phyloP scores from a whole-genome alignment of 2,329 filamentous ascomycete species.

The Trichoderma sp. region DNA sequence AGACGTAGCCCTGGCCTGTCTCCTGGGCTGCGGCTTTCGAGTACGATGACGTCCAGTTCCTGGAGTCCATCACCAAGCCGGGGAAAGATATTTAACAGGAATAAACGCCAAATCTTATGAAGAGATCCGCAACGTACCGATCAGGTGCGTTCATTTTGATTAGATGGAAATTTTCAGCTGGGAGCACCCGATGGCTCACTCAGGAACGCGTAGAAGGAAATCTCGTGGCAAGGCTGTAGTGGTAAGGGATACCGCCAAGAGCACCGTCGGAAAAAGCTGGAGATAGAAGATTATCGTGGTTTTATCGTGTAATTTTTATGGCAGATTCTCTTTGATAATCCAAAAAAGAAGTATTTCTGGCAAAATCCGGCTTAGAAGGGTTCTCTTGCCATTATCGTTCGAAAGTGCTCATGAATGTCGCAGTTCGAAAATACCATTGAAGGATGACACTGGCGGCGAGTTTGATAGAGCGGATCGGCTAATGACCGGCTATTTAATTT shows the following conservation, averaged over 20 bases:
- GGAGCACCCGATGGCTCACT: not conserved
- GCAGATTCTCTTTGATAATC: conserved; percentile 17
- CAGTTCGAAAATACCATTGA: not conserved
- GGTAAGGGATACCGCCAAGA: not conserved
- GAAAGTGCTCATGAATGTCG: conserved; percentile 8
- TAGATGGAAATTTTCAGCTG: not conserved
- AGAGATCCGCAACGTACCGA: conserved; percentile 44
- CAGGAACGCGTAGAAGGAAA: conserved; percentile 11
- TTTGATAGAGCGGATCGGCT: conserved; percentile 15
- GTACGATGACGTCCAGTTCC: not conserved
- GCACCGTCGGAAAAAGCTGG: not conserved
- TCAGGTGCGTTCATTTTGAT: conserved; percentile 58
- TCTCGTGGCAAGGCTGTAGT: not conserved
- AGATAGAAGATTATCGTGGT: not conserved
- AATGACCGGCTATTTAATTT: conserved; percentile 13
- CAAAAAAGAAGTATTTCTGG: conserved; percentile 20
- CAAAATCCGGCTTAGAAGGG: conserved; percentile 5
- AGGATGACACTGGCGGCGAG: conserved; percentile 6
- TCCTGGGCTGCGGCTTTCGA: not conserved
- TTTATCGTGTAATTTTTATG: not conserved
- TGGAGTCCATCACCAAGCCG: not conserved
- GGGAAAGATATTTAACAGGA: not conserved
- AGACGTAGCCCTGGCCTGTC: not conserved
- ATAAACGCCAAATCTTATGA: not conserved
- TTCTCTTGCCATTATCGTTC: conserved; percentile 14